Conservation (phyloP, 768 basidiomycete genomes). For the Panaeolus papilionaceus region DNA sequence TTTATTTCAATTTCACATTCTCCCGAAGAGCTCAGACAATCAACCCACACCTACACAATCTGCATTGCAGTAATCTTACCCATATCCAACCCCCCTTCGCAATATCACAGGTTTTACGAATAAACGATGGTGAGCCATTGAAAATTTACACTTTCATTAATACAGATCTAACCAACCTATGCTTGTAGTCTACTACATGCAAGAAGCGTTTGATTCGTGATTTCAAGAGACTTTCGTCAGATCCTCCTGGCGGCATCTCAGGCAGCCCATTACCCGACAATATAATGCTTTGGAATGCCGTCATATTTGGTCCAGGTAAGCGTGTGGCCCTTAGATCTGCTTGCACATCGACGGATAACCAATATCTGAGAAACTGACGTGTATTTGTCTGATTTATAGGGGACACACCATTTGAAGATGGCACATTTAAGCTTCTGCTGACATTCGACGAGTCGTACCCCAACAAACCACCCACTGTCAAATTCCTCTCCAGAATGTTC, state of each 20-base stretch:
- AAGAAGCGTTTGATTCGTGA: slow-evolving; percentile 96
- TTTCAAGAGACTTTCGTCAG: slow-evolving; percentile 93
- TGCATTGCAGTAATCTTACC: slow-evolving; percentile 5
- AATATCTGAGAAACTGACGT: slow-evolving; percentile 11
- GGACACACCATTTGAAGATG: slow-evolving; percentile 99
- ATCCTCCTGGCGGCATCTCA: slow-evolving; percentile 95
- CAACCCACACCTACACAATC: not conserved
- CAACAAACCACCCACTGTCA: slow-evolving; percentile 97
- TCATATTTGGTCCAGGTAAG: slow-evolving; percentile 97
- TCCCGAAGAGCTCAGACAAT: slow-evolving; percentile 1
- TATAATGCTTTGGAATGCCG: slow-evolving; percentile 99
- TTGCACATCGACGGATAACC: not conserved
- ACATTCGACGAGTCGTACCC: slow-evolving; percentile 98
- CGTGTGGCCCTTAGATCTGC: slow-evolving; percentile 19
- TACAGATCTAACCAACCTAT: not conserved
- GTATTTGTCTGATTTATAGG: slow-evolving; percentile 49
- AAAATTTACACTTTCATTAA: not conserved
- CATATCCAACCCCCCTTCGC: not conserved
- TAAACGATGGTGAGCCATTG: not conserved
- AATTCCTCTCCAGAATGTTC: slow-evolving; percentile 98
- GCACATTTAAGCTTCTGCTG: slow-evolving; percentile 95
- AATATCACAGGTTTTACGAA: not conserved
- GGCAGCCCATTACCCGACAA: slow-evolving; percentile 98
- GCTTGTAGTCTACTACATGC: slow-evolving; percentile 85
- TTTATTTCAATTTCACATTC: not conserved